These are phyloP conservation scores for Triticum turgidum DNA, from an alignment of 176 grass and related monocot species.

Conservation along the genomic window DNA sequence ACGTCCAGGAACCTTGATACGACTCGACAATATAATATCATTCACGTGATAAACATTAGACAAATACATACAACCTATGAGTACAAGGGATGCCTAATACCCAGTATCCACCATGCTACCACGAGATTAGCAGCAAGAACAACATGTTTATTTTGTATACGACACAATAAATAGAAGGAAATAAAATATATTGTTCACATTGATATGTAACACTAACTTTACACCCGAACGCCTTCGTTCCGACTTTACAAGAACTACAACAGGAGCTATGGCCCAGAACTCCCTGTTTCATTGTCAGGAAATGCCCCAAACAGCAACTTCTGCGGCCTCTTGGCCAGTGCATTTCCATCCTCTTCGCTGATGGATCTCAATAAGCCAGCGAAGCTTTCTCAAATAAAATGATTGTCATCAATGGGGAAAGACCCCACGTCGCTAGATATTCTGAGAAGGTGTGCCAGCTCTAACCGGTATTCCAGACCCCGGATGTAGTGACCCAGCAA, in stretches of 20 bases:
- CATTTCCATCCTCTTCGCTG: slow-evolving; percentile 7
- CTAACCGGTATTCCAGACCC: slow-evolving; percentile 86
- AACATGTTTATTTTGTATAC: slow-evolving; percentile 17
- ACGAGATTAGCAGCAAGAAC: slow-evolving; percentile 10
- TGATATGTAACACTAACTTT: slow-evolving; percentile 46
- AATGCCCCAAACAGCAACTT: background rate
- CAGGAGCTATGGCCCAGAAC: background rate
- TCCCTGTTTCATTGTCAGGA: slow-evolving; percentile 5
- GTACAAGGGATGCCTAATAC: slow-evolving; percentile 24
- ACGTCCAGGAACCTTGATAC: background rate
- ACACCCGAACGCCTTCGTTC: slow-evolving; percentile 28
- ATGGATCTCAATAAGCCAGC: background rate
- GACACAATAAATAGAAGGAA: slow-evolving; percentile 27
- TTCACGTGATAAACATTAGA: background rate
- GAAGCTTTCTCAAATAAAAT: slow-evolving; percentile 35
- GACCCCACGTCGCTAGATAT: slow-evolving; percentile 48
- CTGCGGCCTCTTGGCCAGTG: background rate
- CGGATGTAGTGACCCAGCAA: slow-evolving; percentile 87
- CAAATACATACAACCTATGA: slow-evolving; percentile 34
- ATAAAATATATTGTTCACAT: background rate
- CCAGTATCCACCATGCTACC: slow-evolving; percentile 29
- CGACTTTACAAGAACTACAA: slow-evolving; percentile 40
- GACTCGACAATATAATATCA: background rate
- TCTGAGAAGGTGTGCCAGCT: slow-evolving; percentile 63
- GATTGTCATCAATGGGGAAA: slow-evolving; percentile 42